A percentile compares a stretch with the other conserved stretches of the same genome.
phyloP scores from a whole-genome alignment of 768 basidiomycete species.

The Leccinum arenicola region DNA sequence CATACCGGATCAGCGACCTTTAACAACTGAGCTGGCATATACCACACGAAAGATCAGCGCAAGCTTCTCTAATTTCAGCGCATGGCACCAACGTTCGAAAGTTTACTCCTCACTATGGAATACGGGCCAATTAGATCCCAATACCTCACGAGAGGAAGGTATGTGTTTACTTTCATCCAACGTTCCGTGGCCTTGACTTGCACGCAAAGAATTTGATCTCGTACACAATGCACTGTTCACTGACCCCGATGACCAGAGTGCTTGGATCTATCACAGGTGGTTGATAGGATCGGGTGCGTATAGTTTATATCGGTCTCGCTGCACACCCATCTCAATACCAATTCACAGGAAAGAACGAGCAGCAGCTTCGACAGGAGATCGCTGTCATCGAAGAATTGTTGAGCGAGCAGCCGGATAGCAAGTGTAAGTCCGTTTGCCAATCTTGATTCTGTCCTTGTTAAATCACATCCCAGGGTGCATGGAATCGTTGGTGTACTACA shows the following conservation, averaged over 20 bases:
- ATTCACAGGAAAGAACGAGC: conserved; percentile 52
- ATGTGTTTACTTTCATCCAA: conserved; percentile 13
- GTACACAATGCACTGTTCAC: conserved; percentile 95
- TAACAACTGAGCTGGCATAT: conserved; percentile 73
- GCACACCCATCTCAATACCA: conserved; percentile 6
- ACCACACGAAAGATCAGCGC: conserved; percentile 88
- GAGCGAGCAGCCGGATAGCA: conserved; percentile 87
- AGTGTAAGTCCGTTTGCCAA: conserved; percentile 55
- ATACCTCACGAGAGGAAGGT: conserved; percentile 70
- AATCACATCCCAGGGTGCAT: conserved; percentile 71
- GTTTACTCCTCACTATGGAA: conserved; percentile 67
- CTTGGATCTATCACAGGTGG: conserved; percentile 99
- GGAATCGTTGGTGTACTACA: conserved; percentile 87
- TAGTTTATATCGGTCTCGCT: neutral
- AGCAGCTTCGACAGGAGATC: conserved; percentile 72
- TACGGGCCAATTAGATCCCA: conserved; percentile 47
- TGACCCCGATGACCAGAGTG: conserved; percentile 93
- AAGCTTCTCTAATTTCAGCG: conserved; percentile 97
- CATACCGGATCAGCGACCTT: conserved; percentile 57
- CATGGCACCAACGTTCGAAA: conserved; percentile 97
- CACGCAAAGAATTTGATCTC: conserved; percentile 77
- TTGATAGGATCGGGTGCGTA: conserved; percentile 73
- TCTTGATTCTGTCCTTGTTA: neutral
- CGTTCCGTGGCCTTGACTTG: neutral
- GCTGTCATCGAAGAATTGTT: conserved; percentile 76